Conservation (phyloP, 139 green algal species). For the Ostreobium quekettii region DNA sequence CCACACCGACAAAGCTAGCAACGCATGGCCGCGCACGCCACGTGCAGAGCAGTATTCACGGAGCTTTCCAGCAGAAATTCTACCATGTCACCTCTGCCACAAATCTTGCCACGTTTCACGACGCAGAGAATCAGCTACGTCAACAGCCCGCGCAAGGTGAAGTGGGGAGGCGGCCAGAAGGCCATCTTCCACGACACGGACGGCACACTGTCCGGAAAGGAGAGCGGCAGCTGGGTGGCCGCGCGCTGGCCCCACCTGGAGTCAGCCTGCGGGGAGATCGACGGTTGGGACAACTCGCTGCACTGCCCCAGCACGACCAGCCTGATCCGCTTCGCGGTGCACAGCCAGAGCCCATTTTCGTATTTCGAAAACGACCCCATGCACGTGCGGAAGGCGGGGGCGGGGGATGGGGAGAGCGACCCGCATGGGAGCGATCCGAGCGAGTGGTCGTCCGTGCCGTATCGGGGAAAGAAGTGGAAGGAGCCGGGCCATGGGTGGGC, state of each 20-base stretch:
- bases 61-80: too few relatives aligned
- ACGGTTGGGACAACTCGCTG: not conserved
- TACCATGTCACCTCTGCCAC: too few relatives aligned
- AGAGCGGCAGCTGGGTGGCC: not conserved
- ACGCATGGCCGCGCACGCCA: too few relatives aligned
- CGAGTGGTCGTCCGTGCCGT: constrained; percentile 2
- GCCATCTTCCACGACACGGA: constrained; percentile 18
- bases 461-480: constrained; percentile 3
- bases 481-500: constrained; percentile 1
- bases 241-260: not conserved
- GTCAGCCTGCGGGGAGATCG: not conserved
- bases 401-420: not conserved
- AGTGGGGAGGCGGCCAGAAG: constrained; percentile 3
- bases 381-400: not conserved
- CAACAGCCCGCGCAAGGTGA: constrained; percentile 3
- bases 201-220: not conserved
- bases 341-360: constrained; percentile 9
- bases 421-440: too few relatives aligned
- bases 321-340: not conserved
- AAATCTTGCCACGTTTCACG: too few relatives aligned
- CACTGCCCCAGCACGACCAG: not conserved
- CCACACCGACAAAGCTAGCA: too few relatives aligned
- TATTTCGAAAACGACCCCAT: constrained; percentile 17
- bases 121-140: constrained; percentile 13
- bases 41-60: too few relatives aligned